phyloP scores from a whole-genome alignment of 148 eudicot species.

The Nepenthes gracilis region DNA sequence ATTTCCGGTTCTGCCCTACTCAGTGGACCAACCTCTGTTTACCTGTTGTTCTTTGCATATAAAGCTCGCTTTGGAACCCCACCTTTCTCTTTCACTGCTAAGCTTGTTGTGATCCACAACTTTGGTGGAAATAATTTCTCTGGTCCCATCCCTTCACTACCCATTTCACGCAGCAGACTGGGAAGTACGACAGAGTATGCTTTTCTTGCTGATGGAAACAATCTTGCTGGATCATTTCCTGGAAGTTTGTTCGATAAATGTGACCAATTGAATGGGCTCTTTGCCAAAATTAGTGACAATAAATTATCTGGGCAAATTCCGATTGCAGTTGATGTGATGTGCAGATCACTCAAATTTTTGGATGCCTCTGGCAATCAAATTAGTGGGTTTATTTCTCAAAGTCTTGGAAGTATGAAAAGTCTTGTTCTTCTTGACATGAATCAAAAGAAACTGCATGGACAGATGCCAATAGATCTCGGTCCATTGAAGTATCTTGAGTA shows the following conservation, averaged over 20 bases:
- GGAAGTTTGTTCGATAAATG: conserved; percentile 12
- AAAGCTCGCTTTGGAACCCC: not conserved
- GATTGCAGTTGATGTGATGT: conserved; percentile 7
- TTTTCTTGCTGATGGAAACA: conserved; percentile 17
- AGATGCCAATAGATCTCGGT: conserved; percentile 8
- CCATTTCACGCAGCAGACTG: conserved; percentile 11
- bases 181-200: conserved; percentile 13
- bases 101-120: conserved; percentile 12
- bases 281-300: conserved; percentile 19
- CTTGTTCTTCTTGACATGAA: conserved; percentile 16
- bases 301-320: conserved; percentile 17
- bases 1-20: not conserved
- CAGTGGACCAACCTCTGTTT: conserved; percentile 6
- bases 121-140: conserved; percentile 23
- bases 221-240: conserved; percentile 14
- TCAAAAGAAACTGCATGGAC: conserved; percentile 1
- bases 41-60: conserved; percentile 11
- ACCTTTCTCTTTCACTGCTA: conserved; percentile 2
- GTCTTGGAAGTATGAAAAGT: conserved; percentile 8
- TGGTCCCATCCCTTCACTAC: conserved; percentile 16
- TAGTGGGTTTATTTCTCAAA: conserved; percentile 14
- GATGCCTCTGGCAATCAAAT: conserved; percentile 25
- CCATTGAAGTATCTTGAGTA: conserved; percentile 1
- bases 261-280: conserved; percentile 7
- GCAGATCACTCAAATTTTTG: conserved; percentile 14